Percentiles rank a stretch among this genome's conserved stretches.
Evolutionary conservation across 164 flowering plant genomes (phyloP).

Genomic region (Akebia trifoliata): DNA sequence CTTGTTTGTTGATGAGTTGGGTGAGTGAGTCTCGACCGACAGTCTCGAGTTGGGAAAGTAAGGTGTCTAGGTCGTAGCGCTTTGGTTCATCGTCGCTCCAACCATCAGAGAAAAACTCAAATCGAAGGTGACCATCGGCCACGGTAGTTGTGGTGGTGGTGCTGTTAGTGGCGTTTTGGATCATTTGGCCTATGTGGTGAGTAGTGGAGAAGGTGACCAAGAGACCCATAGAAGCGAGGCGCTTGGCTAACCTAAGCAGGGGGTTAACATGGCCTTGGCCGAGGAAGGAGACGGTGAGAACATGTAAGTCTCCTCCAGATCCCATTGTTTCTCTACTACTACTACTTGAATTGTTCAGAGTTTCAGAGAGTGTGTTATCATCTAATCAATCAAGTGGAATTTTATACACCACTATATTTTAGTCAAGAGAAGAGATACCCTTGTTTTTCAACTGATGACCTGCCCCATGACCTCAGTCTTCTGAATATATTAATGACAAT

Average conservation of each 20-base stretch:
- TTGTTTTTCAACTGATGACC: too few species aligned
- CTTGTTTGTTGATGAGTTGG: slow-evolving; percentile 28
- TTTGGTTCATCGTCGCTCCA: slow-evolving; percentile 29
- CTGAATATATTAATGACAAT: too few species aligned
- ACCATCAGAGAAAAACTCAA: slow-evolving; percentile 68
- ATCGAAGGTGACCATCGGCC: slow-evolving; percentile 45
- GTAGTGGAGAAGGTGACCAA: slow-evolving; percentile 54
- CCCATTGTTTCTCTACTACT: too few species aligned
- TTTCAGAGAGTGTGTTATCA: too few species aligned
- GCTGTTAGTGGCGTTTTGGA: slow-evolving; percentile 35
- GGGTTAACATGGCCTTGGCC: slow-evolving; percentile 75
- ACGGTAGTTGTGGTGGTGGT: slow-evolving; percentile 16
- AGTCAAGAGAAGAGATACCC: too few species aligned
- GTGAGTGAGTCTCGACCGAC: slow-evolving; percentile 35
- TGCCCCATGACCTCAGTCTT: too few species aligned
- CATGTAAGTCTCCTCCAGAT: slow-evolving; percentile 19
- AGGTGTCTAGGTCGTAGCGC: slow-evolving; percentile 30
- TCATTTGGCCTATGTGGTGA: slow-evolving; percentile 28
- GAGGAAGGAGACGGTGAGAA: slow-evolving; percentile 51
- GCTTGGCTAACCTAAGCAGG: slow-evolving; percentile 51
- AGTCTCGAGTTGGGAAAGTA: slow-evolving; percentile 36
- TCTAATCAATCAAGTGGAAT: too few species aligned
- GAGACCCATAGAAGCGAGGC: slow-evolving; percentile 53
- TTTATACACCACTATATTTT: too few species aligned
- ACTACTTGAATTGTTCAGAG: too few species aligned